A percentile compares a stretch with the other conserved stretches of the same genome.
Conservation (phyloP, 2,329 filamentous ascomycete species). For the Dryadomyces quercus-mongolicae region DNA sequence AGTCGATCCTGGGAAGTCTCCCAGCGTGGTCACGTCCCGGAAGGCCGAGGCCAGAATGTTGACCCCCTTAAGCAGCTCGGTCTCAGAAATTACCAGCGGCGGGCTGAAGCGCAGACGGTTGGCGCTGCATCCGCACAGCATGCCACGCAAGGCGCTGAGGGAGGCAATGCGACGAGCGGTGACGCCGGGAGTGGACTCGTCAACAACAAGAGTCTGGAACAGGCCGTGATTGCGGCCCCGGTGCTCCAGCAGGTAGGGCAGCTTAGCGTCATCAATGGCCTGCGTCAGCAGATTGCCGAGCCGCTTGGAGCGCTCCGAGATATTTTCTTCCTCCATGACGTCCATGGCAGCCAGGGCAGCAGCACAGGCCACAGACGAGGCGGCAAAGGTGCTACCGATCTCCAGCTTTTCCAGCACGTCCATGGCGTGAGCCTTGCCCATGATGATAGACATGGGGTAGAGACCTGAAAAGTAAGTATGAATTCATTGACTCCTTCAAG, state of each 20-base stretch:
- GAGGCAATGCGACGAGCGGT: conserved; percentile 1
- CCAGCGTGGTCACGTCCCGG: neutral
- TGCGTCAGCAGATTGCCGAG: neutral
- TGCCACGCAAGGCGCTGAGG: neutral
- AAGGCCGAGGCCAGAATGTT: conserved; percentile 1
- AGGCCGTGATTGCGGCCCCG: conserved; percentile 3
- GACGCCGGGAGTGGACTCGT: neutral
- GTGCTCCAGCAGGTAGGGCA: conserved; percentile 1
- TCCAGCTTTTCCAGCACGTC: neutral
- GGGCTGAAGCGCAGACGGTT: conserved; percentile 4
- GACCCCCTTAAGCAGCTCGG: neutral
- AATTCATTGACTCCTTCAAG: neutral
- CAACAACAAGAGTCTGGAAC: conserved; percentile 2
- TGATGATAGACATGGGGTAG: conserved; percentile 2
- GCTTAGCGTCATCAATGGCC: conserved; percentile 3
- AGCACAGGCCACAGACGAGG: conserved; percentile 1
- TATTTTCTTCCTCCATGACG: conserved; percentile 2
- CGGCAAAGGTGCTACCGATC: conserved; percentile 3
- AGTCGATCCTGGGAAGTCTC: neutral
- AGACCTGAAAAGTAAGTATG: neutral
- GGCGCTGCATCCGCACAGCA: conserved; percentile 1
- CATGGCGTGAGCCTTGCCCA: conserved; percentile 2
- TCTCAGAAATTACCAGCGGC: conserved; percentile 1
- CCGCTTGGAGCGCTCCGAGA: neutral
- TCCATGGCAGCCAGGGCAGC: conserved; percentile 1